Base-by-base conservation (phyloP, 2,329 filamentous ascomycete species). In the Phialocephala sp. region DNA sequence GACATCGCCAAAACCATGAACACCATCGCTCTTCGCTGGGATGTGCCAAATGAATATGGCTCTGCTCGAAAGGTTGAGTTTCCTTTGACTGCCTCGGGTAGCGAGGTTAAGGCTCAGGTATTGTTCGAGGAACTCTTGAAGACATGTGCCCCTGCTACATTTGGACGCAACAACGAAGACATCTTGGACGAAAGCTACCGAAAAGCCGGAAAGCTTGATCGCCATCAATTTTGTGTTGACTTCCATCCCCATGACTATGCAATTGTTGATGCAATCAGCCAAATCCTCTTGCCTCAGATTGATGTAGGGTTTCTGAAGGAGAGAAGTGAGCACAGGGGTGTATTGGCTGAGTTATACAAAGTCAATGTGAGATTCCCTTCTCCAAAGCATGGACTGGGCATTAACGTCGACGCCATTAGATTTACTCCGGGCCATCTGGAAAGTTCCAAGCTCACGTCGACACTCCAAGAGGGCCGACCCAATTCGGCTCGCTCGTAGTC, bases 341-440 rank as follows among this genome's bases (percentile, higher is more conserved):
- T 87, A 0, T 74, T 74, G 4, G 84, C 84, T 0, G 84, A 88
- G 74, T 74, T 88, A 1, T 87, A 86, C 72, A 87, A 87, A 66
- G 73, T 88, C n/a, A 87, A 88, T 69, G 81, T 85, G 60, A 50
- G 73, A 67, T 6, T 8, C 20, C 86, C 69, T 84, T 84, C 0
- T 67, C 69, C 5, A 77, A 77, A 0, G 76, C 27, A 32, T 32
- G 27, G 6, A 41, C 15, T 18, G 55, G 18, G 36, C 39, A 59
- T 15, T 41, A 27, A 57, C 24, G 11, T 14, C 4, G 22, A 52
- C 14, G 22, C 22, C 8, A n/a, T 39, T 52, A 85, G 82, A 72
- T 85, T 1, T 87, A 87, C 67, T 81, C 80, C 0, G 81, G 77
- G 0, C 84, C 83, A 0, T 84, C 81, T 0, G 83, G 83, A 0